A percentile compares a stretch with the other conserved stretches of the same genome.
phyloP scores from a whole-genome alignment of 2,329 filamentous ascomycete genomes.

The Fusarium sp. region DNA sequence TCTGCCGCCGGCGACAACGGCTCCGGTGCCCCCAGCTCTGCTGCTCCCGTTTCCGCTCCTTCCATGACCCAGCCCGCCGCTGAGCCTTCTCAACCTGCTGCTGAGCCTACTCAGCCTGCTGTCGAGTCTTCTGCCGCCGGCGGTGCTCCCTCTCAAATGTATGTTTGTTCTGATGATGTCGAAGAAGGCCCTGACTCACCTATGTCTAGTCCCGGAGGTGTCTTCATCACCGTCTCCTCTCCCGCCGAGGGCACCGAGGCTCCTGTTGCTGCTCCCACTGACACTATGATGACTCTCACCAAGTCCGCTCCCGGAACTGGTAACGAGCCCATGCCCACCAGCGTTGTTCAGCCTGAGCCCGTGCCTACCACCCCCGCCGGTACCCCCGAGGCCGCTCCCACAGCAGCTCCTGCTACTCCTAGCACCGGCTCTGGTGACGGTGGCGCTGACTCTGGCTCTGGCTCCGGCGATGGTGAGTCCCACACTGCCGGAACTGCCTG shows the following conservation, averaged over 20 bases:
- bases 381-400: slow-evolving; percentile 25
- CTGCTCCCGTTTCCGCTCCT: slow-evolving; percentile 28
- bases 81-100: slow-evolving; percentile 22
- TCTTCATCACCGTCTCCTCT: slow-evolving; percentile 55
- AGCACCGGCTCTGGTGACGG: slow-evolving; percentile 38
- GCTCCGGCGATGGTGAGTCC: slow-evolving; percentile 45
- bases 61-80: slow-evolving; percentile 40
- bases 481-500: slow-evolving; percentile 59
- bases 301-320: slow-evolving; percentile 34
- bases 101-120: slow-evolving; percentile 26
- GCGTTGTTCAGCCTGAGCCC: slow-evolving; percentile 5
- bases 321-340: slow-evolving; percentile 24
- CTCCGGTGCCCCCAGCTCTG: slow-evolving; percentile 23
- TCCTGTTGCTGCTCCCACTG: slow-evolving; percentile 37
- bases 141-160: slow-evolving; percentile 42
- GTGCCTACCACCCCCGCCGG: slow-evolving; percentile 21
- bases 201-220: slow-evolving; percentile 55
- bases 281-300: slow-evolving; percentile 43
- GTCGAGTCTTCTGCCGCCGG: slow-evolving; percentile 32
- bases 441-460: slow-evolving; percentile 31
- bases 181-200: slow-evolving; percentile 29
- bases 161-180: slow-evolving; percentile 34
- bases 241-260: slow-evolving; percentile 40
- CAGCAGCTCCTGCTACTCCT: slow-evolving; percentile 30
- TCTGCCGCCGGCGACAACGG: slow-evolving; percentile 10